phyloP scores from a whole-genome alignment of 257 asterid species.

The Coffea canephora region DNA sequence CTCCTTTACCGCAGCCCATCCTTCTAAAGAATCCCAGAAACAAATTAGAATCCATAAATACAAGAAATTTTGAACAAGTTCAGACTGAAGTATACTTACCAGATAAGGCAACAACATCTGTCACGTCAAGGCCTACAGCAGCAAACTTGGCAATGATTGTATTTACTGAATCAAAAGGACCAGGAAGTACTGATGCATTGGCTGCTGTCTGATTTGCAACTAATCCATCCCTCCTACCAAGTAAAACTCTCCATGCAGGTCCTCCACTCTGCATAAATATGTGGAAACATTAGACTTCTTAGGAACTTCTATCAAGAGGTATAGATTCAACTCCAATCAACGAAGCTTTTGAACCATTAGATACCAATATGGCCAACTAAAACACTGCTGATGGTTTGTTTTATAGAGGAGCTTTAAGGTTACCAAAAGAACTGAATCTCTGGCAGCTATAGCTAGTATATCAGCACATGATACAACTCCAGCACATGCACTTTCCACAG shows the following conservation, averaged over 20 bases:
- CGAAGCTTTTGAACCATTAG: too few relatives aligned
- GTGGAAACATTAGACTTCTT: background rate
- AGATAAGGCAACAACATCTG: constrained; percentile 70
- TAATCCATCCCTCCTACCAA: constrained; percentile 86
- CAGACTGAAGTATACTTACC: constrained; percentile 29
- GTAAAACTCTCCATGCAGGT: constrained; percentile 59
- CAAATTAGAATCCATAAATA: too few relatives aligned
- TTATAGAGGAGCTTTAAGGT: background rate
- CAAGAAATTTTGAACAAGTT: background rate
- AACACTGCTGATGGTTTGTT: too few relatives aligned
- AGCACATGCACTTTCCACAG: constrained; percentile 58
- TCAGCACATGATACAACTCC: constrained; percentile 74
- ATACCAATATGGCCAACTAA: too few relatives aligned
- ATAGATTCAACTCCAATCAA: too few relatives aligned
- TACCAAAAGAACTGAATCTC: constrained; percentile 61
- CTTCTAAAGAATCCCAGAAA: too few relatives aligned
- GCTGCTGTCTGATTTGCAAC: constrained; percentile 66
- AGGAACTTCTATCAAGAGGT: background rate
- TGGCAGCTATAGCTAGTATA: constrained; percentile 61
- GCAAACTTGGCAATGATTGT: constrained; percentile 46
- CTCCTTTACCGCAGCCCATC: too few relatives aligned
- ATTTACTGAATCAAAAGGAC: constrained; percentile 58
- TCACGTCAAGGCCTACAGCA: constrained; percentile 52
- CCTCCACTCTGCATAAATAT: constrained; percentile 64
- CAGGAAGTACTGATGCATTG: constrained; percentile 45